Conservation (phyloP, 805 yeast species). For the Jamesozyma gamospora region DNA sequence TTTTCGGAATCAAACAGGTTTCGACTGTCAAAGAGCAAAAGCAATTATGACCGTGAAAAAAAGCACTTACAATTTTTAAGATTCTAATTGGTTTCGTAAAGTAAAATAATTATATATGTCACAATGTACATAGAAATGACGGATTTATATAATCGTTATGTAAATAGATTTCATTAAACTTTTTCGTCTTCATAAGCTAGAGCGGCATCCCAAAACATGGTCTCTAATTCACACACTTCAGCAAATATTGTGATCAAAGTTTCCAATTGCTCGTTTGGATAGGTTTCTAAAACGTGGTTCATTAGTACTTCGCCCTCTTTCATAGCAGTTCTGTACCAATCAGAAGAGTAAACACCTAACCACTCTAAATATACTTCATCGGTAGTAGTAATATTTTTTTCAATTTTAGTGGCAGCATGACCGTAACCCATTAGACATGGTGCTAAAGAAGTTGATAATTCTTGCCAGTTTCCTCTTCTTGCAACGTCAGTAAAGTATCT, state of each 20-base stretch:
- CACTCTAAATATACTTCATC: conserved; percentile 35
- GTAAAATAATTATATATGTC: no score
- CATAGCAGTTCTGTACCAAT: conserved; percentile 48
- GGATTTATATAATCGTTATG: no score
- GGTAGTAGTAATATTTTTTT: conserved; percentile 26
- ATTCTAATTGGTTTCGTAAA: no score
- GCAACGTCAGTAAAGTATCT: conserved; percentile 49
- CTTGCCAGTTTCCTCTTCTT: conserved; percentile 47
- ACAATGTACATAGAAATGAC: no score
- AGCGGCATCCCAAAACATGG: conserved; percentile 57
- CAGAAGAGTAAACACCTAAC: conserved; percentile 53
- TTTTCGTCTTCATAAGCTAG: conserved; percentile 8
- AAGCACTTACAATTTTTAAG: no score
- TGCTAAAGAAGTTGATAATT: conserved; percentile 55
- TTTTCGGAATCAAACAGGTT: no score
- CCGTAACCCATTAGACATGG: conserved; percentile 72
- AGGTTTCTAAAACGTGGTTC: conserved; percentile 34
- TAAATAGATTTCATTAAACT: no score
- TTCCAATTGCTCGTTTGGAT: conserved; percentile 37
- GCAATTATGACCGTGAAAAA: no score
- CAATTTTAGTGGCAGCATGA: conserved; percentile 38
- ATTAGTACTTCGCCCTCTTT: conserved; percentile 40
- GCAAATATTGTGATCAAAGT: conserved; percentile 49
- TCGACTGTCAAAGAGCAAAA: no score
- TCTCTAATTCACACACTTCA: conserved; percentile 50